phyloP scores from a whole-genome alignment of 139 green algal species.

The Ettlia oleoabundans region DNA sequence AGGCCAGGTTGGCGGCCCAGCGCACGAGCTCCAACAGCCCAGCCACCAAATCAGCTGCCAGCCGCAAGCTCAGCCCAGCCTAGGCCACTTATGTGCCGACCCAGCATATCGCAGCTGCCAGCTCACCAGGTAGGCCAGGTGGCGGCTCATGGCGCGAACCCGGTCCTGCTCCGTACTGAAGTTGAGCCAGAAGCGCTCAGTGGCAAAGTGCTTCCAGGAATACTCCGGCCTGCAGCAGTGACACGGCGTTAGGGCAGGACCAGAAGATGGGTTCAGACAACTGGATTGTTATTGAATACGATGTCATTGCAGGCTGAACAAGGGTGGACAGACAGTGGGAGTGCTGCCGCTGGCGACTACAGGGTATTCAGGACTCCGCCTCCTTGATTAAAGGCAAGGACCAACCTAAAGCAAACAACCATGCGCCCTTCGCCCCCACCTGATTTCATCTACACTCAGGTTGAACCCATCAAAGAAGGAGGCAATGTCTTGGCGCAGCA shows the following conservation, averaged over 20 bases:
- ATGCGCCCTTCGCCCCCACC: too few species aligned
- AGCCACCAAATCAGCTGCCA: too few species aligned
- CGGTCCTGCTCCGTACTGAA: background rate
- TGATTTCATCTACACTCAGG: background rate
- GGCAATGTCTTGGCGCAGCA: slow-evolving; percentile 19
- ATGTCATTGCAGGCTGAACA: too few species aligned
- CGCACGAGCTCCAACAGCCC: too few species aligned
- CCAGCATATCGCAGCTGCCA: too few species aligned
- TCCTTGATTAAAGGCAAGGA: too few species aligned
- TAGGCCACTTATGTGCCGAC: background rate
- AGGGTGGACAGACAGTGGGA: too few species aligned
- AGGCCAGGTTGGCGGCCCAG: too few species aligned
- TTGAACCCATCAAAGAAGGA: slow-evolving; percentile 23
- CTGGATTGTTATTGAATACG: background rate
- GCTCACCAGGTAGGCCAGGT: slow-evolving; percentile 19
- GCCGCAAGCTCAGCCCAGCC: background rate
- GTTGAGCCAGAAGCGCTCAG: slow-evolving; percentile 25
- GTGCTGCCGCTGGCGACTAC: too few species aligned
- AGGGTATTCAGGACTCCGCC: too few species aligned
- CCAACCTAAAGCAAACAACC: too few species aligned
- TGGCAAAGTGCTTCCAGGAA: background rate
- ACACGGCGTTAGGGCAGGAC: background rate
- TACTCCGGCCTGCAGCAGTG: slow-evolving; percentile 12
- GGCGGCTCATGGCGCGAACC: slow-evolving; percentile 7
- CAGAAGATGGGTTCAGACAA: background rate